Evolutionary conservation across 306 rosid species (phyloP), one percentile per base, ranked within the genome.

Genomic region (Lagenaria siceraria): DNA sequence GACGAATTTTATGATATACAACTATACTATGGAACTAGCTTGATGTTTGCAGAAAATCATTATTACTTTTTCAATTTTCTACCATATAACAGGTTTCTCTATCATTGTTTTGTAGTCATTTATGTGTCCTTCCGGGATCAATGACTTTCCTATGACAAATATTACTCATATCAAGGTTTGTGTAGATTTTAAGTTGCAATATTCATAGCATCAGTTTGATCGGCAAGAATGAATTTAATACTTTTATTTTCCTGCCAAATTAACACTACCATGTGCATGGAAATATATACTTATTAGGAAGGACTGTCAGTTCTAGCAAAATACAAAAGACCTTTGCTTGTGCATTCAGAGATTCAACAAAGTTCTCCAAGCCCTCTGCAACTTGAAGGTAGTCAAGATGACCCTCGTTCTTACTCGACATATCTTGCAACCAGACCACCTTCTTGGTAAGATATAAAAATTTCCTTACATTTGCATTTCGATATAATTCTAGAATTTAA

Each of bases 71-170:
- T 6, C 46, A 51, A 46, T 24, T 46, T 73, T 64, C 40, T 66
- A 14, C 52, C 42, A 35, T 55, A 62, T 81, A 78, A 86, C 80
- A 38, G 11, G 22, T 63, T 64, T 55, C 66, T 48, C 24, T 46
- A 18, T 54, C 79, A 75, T 43, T 78, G 35, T 78, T 40, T 85
- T 83, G 90, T 75, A 94, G 98, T 89, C 97, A 68, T 94, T 94
- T 78, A 92, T 94, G 98, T 92, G 96, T 80, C 98, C 98, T 80
- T 94, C 98, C 1, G 98, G 98, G 84, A 92, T 94, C 82, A 1
- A 89, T 46, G 98, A 94, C 85, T 94, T 94, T 80, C 96, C 98
- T 15, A 92, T 94, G 98, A 81, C 95, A 77, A 89, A 90, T 54
- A 82, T 81, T 87, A 87, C 81, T 77, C 96, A 94, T 78, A 92